Evolutionary conservation across 257 asterid species (phyloP).

Genomic region (Solanum clarkiae): DNA sequence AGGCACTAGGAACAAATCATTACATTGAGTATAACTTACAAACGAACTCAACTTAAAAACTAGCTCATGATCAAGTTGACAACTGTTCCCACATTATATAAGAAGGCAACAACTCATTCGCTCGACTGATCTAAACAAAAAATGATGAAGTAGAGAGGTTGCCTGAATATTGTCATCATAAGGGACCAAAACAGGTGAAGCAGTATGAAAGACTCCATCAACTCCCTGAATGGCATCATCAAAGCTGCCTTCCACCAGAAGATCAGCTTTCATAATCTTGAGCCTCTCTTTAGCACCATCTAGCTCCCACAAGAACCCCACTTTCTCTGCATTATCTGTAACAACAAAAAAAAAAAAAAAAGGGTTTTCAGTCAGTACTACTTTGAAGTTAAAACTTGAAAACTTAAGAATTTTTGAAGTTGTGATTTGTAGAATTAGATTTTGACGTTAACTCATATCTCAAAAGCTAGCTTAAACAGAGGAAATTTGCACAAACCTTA

Average conservation of each 20-base stretch:
- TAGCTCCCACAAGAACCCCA: slow-evolving; percentile 59
- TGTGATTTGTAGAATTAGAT: no score
- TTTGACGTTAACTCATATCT: no score
- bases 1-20: background rate
- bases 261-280: slow-evolving; percentile 58
- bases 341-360: background rate
- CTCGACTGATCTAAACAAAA: background rate
- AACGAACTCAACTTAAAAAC: background rate
- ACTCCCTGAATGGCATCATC: slow-evolving; percentile 72
- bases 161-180: slow-evolving; percentile 52
- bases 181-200: slow-evolving; percentile 74
- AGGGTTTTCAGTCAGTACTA: background rate
- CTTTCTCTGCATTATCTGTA: slow-evolving; percentile 49
- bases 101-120: background rate
- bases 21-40: background rate
- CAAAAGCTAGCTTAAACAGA: no score
- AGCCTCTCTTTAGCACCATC: slow-evolving; percentile 88
- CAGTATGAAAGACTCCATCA: slow-evolving; percentile 86
- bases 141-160: background rate
- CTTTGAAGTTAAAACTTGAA: background rate
- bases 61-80: background rate
- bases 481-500: no score
- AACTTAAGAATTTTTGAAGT: no score
- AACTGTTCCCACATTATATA: background rate
- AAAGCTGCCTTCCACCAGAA: slow-evolving; percentile 68